Evolutionary conservation across 495 filamentous ascomycete species (phyloP).

Genomic region (Tuber aestivum): DNA sequence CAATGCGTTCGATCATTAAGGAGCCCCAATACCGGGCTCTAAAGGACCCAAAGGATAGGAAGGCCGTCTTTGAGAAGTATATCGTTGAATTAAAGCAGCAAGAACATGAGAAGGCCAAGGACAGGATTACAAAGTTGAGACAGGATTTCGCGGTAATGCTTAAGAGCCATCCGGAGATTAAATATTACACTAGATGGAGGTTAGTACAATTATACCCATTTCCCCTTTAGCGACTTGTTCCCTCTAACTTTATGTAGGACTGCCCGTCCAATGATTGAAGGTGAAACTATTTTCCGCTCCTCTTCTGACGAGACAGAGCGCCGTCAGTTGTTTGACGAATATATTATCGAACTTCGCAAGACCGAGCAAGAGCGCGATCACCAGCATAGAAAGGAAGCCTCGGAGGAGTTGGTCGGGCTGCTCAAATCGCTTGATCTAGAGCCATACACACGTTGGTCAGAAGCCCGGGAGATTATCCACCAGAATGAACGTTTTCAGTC

Average conservation of each 20-base stretch:
- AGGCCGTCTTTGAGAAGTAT: conserved; percentile 92
- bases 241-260: conserved; percentile 47
- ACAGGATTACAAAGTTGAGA: conserved; percentile 86
- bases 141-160: conserved; percentile 95
- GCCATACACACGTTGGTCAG: conserved; percentile 91
- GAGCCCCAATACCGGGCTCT: conserved; percentile 91
- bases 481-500: conserved; percentile 71
- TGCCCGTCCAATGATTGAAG: conserved; percentile 87
- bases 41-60: conserved; percentile 88
- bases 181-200: conserved; percentile 95
- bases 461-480: conserved; percentile 76
- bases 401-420: conserved; percentile 74
- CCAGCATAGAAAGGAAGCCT: conserved; percentile 66
- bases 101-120: conserved; percentile 91
- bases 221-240: not conserved
- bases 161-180: conserved; percentile 93
- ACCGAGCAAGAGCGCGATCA: conserved; percentile 67
- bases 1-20: conserved; percentile 80
- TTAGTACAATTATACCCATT: conserved; percentile 13
- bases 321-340: conserved; percentile 90
- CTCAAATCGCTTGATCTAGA: conserved; percentile 81
- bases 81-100: conserved; percentile 81
- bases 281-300: conserved; percentile 89
- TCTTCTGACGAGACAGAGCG: conserved; percentile 84
- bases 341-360: conserved; percentile 76